Conservation (phyloP, 1,139 yeast genomes). For the Kurtzmaniella natalensis region DNA sequence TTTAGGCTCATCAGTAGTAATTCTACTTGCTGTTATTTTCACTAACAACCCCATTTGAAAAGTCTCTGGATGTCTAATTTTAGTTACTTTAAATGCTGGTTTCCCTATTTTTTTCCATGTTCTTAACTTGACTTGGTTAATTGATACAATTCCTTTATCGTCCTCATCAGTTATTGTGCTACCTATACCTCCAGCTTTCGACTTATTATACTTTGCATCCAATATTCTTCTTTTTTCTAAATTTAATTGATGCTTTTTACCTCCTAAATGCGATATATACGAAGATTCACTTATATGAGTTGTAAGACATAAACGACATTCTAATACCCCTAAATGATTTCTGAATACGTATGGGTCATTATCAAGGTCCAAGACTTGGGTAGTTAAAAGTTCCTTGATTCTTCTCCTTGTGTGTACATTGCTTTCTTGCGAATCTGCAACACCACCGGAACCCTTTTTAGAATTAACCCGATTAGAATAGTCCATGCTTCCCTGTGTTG, state of each 20-base stretch:
- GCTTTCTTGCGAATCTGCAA: slow-evolving; percentile 65
- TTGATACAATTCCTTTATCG: slow-evolving; percentile 14
- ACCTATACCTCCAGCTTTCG: slow-evolving; percentile 16
- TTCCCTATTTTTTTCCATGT: slow-evolving; percentile 61
- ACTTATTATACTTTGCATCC: slow-evolving; percentile 32
- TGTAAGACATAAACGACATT: slow-evolving; percentile 73
- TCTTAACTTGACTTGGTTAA: slow-evolving; percentile 39
- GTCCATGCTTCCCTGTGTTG: slow-evolving; percentile 32
- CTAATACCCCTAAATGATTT: slow-evolving; percentile 70
- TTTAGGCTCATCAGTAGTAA: slow-evolving; percentile 49
- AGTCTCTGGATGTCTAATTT: slow-evolving; percentile 58
- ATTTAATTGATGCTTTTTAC: slow-evolving; percentile 68
- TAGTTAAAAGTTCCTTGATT: slow-evolving; percentile 58
- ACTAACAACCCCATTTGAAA: slow-evolving; percentile 59
- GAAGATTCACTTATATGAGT: slow-evolving; percentile 73
- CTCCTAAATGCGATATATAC: slow-evolving; percentile 75
- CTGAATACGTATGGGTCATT: slow-evolving; percentile 74
- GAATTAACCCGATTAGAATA: slow-evolving; percentile 43
- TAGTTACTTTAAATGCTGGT: slow-evolving; percentile 65
- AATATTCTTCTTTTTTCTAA: slow-evolving; percentile 52
- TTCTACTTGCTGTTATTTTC: slow-evolving; percentile 51
- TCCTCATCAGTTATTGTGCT: slow-evolving; percentile 8
- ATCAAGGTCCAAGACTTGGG: slow-evolving; percentile 58
- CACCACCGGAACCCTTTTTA: slow-evolving; percentile 60
- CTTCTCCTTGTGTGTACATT: slow-evolving; percentile 65